Conservation (phyloP, 805 yeast genomes). For the Barnettozyma vustinii region DNA sequence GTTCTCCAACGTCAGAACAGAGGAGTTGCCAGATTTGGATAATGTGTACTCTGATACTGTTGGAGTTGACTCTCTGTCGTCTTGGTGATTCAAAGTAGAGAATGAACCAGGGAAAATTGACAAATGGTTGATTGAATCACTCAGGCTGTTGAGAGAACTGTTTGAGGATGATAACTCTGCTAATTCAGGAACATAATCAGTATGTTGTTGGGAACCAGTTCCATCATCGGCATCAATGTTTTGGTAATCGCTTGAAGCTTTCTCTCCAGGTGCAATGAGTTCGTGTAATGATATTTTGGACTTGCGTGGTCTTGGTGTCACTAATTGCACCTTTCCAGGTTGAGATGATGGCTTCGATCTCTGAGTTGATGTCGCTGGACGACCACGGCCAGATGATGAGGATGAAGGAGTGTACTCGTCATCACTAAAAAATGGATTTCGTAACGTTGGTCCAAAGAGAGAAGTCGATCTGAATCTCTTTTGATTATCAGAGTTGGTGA, state of each 20-base stretch:
- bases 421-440: slow-evolving; percentile 20
- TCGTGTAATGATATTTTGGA: not conserved
- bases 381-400: not conserved
- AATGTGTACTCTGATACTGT: slow-evolving; percentile 4
- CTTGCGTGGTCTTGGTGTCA: slow-evolving; percentile 1
- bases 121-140: slow-evolving; percentile 8
- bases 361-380: not conserved
- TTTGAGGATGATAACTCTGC: slow-evolving; percentile 23
- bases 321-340: not conserved
- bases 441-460: slow-evolving; percentile 22
- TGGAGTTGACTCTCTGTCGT: slow-evolving; percentile 5
- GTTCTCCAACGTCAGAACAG: slow-evolving; percentile 3
- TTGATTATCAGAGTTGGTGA: slow-evolving; percentile 8
- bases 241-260: slow-evolving; percentile 11
- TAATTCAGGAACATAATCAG: slow-evolving; percentile 20
- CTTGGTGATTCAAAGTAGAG: slow-evolving; percentile 8
- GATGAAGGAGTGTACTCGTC: slow-evolving; percentile 1
- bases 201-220: not conserved
- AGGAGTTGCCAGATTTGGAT: slow-evolving; percentile 4
- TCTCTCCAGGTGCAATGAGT: slow-evolving; percentile 1
- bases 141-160: slow-evolving; percentile 20
- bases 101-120: slow-evolving; percentile 11
- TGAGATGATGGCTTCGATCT: not conserved
- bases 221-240: slow-evolving; percentile 27
- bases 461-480: slow-evolving; percentile 25